phyloP scores from a whole-genome alignment of 768 basidiomycete genomes.

The Termitomyces sp. region DNA sequence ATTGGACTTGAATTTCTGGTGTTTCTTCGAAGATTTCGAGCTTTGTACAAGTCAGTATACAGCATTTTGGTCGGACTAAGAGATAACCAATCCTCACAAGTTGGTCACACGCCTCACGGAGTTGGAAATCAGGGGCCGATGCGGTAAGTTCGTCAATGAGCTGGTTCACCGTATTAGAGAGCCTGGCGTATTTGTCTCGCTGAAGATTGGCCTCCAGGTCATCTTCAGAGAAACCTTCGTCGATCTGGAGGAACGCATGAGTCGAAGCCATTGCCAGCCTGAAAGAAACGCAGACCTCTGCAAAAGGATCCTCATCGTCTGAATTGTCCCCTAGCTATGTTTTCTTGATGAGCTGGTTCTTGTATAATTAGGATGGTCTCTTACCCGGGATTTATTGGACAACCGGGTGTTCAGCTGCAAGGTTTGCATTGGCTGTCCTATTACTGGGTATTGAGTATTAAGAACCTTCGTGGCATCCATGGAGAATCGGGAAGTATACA shows the following conservation, averaged over 20 bases:
- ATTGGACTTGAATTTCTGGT: slow-evolving; percentile 82
- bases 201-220: slow-evolving; percentile 90
- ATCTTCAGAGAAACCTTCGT: slow-evolving; percentile 89
- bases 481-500: slow-evolving; percentile 19
- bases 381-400: slow-evolving; percentile 88
- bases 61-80: background rate
- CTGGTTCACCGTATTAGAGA: slow-evolving; percentile 76
- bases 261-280: background rate
- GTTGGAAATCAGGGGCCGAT: slow-evolving; percentile 73
- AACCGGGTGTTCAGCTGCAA: slow-evolving; percentile 82
- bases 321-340: slow-evolving; percentile 67
- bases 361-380: slow-evolving; percentile 8
- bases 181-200: slow-evolving; percentile 88
- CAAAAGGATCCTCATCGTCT: slow-evolving; percentile 96
- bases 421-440: slow-evolving; percentile 64
- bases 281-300: slow-evolving; percentile 51
- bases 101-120: slow-evolving; percentile 84
- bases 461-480: slow-evolving; percentile 1
- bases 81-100: slow-evolving; percentile 51
- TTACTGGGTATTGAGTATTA: slow-evolving; percentile 25
- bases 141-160: slow-evolving; percentile 85
- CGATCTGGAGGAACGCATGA: slow-evolving; percentile 49
- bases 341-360: slow-evolving; percentile 1
- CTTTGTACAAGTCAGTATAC: slow-evolving; percentile 33
- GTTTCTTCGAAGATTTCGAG: slow-evolving; percentile 69